Evolutionary conservation across 2,329 filamentous ascomycete species (phyloP), one percentile per base, ranked within the genome.

Genomic region (Diaporthe vexans): DNA sequence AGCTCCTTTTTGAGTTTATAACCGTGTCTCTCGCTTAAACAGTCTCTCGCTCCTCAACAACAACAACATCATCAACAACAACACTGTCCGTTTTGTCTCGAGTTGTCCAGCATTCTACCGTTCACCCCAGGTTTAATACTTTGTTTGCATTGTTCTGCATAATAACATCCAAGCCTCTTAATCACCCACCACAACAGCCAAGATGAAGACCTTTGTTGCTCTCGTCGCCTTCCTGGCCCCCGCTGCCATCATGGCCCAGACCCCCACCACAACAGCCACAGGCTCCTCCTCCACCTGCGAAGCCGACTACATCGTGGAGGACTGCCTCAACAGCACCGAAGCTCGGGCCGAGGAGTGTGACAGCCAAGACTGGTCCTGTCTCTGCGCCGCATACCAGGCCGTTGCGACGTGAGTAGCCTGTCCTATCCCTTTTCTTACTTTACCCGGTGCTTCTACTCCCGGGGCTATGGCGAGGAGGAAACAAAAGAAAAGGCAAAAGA

Each of bases 241-340:
- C 73, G 80, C 80, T 61, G 82, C 79, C 75, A 77, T 80, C 56
- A 84, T 85, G 57, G 81, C 83, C 76, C 79, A 76, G 79, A 73
- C 73, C 43, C 81, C 82, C 77, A 80, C 79, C 75, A 80, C 80
- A 67, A 81, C 80, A 74, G 77, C 80, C 56, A 83, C 84, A 52
- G 81, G 83, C 77, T 79, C 77, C 79, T 75, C 76, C 69, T 76
- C 77, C 58, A 79, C 79, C 67, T 88, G 87, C 78, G 81, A 79
- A 11, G 87, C 87, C 77, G 82, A 86, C 70, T 84, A 85, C 82
- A 88, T 88, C 56, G 85, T 88, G 78, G 82, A 83, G 73, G 77
- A 82, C 73, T 88, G 87, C 79, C 81, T 88, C 29, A 71, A 77
- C 46, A 82, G 81, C 72, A 83, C 88, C 78, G 82, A 77, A 52